Evolutionary conservation across 768 basidiomycete genomes (phyloP), one percentile per base, ranked within the genome.

Genomic region (Termitomyces sp.): DNA sequence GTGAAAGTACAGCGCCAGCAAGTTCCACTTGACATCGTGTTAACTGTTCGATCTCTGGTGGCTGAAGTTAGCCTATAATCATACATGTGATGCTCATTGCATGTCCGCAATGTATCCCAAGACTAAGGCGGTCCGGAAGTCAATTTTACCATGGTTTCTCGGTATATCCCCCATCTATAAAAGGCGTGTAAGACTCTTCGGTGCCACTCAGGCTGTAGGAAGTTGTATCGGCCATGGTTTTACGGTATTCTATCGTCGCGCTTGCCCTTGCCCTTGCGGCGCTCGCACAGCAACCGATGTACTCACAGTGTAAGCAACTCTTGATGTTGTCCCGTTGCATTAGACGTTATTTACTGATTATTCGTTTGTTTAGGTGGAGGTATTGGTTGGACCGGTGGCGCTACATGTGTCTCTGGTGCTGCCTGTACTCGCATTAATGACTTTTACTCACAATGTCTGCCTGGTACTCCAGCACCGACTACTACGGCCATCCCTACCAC

Each of bases 391-490:
- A 68, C 63, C 48, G 76, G 75, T 18, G 60, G 61, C 4, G 75
- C 73, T 16, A 69, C 70, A 4, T 78, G 77, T 61, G 71, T 66
- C 4, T 61, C 73, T 48, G 74, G 75, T 1, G 53, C 72, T 32
- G 63, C 65, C 4, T 78, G 77, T 60, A 66, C 59, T 30, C 46
- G 46, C 5, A 18, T 69, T 5, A 77, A 75, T 55, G 63, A 68
- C n/a, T 77, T 57, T 13, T 77, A 73, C 60, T 74, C 62, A 12
- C 75, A 76, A 56, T 76, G 75, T 61, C 63, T 73, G 2, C 72
- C 74, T 26, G 72, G 69, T 14, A 59, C 64, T 8, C 59, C 66
- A 10, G 58, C 66, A 5, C 56, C 69, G 12, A 49, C 67, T 10
- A 40, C 67, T n/a, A 46, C 56, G 26, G 57, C 65, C 12, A 55